Evolutionary conservation across 2,329 filamentous ascomycete species (phyloP), one percentile per base, ranked within the genome.

Genomic region (Simplicillium aogashimaense): DNA sequence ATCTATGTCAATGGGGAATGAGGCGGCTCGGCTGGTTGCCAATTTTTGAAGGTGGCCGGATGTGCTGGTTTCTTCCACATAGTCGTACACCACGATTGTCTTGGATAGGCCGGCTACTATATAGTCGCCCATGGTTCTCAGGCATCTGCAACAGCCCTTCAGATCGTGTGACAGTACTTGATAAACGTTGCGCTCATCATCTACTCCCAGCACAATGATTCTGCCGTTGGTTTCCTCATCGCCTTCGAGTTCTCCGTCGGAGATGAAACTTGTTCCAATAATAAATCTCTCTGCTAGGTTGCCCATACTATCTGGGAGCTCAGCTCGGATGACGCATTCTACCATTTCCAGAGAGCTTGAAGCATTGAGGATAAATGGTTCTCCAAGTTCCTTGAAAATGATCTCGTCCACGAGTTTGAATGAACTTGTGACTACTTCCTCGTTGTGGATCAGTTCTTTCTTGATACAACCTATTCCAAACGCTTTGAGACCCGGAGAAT

Each of bases 391-490:
- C 44, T 84, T 78, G 59, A 97, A 95, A 14, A 86, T 68, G 29
- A 95, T 78, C 54, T 97, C 92, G 51, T 98, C 90, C 1, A 94
- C 88, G 2, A 98, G 74, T 52, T 83, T 83, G 54, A 98, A 85
- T n/a, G 81, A 80, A 51, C 85, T 90, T 9, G 76, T 74, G 11
- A 95, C 72, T 3, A 81, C 61, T 58, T 98, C 92, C 47, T 79
- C 78, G 12, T 83, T 84, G 8, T 76, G 65, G 10, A 72, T 63
- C 1, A 95, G 62, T 39, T 83, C 78, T 13, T 88, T 78, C 46
- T 81, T 80, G 44, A 97, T 85, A 20, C 86, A 92, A 2, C 89
- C 90, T 3, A 97, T 71, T 1, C 83, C 90, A 56, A 97, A 97
- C 0, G 83, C 81, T 54, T 83, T 83, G 39, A 92, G 74, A 1